These are phyloP conservation scores for Orbilia blumenaviensis DNA, from an alignment of 2,329 filamentous ascomycete species.

Conservation along the genomic window DNA sequence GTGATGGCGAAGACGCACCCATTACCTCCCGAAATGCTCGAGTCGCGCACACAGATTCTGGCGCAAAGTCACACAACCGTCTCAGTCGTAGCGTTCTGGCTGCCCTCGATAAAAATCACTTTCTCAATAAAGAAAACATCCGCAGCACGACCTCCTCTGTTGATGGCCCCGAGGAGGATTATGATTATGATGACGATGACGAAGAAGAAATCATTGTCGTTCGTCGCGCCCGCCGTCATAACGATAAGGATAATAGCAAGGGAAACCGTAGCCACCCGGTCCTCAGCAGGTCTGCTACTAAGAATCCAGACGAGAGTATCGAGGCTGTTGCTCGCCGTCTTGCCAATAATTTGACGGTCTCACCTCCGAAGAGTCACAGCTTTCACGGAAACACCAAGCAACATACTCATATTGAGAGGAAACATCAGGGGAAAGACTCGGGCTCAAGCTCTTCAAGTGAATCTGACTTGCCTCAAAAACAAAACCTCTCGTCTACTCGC, in stretches of 20 bases:
- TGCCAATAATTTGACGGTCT: not conserved
- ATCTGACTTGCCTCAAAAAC: not conserved
- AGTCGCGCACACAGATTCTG: not conserved
- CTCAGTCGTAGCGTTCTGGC: not conserved
- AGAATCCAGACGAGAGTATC: slow-evolving; percentile 8
- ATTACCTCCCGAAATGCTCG: not conserved
- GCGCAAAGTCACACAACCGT: not conserved
- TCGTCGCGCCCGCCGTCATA: not conserved
- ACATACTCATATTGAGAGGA: not conserved
- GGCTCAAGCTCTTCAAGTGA: not conserved
- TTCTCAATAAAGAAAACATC: not conserved
- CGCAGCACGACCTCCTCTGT: not conserved
- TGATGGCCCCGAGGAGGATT: not conserved
- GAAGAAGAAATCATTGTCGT: slow-evolving; percentile 18
- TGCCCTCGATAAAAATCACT: not conserved
- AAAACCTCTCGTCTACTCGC: not conserved
- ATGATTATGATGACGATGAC: not conserved
- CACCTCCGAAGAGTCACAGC: not conserved
- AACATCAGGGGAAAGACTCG: not conserved
- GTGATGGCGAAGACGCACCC: not conserved
- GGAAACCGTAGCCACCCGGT: not conserved
- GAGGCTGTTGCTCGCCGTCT: slow-evolving; percentile 7
- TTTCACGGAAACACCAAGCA: not conserved
- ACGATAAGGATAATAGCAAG: not conserved
- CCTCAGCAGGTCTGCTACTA: slow-evolving; percentile 10